Base-by-base conservation (phyloP, 495 filamentous ascomycete genomes). In the Immersiella caudata region DNA sequence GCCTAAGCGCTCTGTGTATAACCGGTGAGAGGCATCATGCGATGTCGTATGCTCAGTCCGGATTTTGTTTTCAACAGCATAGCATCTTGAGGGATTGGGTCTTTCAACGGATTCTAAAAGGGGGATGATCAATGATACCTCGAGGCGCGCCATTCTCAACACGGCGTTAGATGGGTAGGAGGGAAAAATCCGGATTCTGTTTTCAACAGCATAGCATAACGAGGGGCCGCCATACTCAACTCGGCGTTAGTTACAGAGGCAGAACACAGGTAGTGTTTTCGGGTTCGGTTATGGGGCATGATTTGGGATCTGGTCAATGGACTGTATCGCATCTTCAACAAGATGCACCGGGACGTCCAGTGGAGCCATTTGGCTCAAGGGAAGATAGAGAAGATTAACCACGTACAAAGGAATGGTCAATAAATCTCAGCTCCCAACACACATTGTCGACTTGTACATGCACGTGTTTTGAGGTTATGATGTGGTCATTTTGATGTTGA, bases 61-160 rank as follows among this genome's bases (percentile, higher is more conserved):
- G 73, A 67, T 74, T 75, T 77, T 75, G 64, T 63, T 74, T 77
- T 77, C 75, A 77, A 77, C 75, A 77, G 71, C 73, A 75, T 77
- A 75, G 74, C 73, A 75, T 77, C 75, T 73, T 70, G 64, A 51
- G 69, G 49, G 64, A 46, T 62, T 27, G 73, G 74, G 73, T 73
- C 65, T 57, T 73, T 68, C 71, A 71, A 70, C 71, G 75, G 74
- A 67, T 73, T 71, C 61, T 60, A 72, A 72, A 68, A 68, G 58
- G 71, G 69, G 46, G 67, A 75, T 65, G 66, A 69, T 68, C 66
- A 69, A 77, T 77, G 75, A 77, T 77, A 77, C 75, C 75, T 67
- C 68, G 69, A 73, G 60, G 50, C 66, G 70, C 70, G 73, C 73
- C 74, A 75, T 69, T 69, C 67, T 76, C 74, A 76, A 76, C 74